These are phyloP conservation scores for Hypomontagnella monticulosa DNA, from an alignment of 495 filamentous ascomycete species.

Conservation along the genomic window DNA sequence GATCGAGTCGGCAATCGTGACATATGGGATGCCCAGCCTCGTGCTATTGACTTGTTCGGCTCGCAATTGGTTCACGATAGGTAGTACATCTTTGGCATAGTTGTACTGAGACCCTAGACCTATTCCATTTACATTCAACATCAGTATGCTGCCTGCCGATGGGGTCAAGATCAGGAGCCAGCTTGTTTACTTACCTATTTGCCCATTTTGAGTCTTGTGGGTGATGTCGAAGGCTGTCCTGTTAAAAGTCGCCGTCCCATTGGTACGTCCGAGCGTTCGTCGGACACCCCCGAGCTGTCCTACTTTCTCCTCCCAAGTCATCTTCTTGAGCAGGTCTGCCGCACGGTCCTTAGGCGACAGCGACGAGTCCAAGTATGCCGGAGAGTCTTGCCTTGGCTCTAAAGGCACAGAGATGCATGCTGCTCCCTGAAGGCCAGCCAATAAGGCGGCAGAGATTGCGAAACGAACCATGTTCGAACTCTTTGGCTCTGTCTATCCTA, in stretches of 20 bases:
- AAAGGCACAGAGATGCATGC: background rate
- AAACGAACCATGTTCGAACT: conserved; percentile 10
- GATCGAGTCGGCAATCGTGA: conserved; percentile 29
- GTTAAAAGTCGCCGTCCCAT: conserved; percentile 14
- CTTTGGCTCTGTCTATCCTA: background rate
- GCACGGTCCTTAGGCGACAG: conserved; percentile 21
- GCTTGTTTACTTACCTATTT: conserved; percentile 7
- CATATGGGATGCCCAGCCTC: conserved; percentile 25
- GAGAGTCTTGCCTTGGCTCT: background rate
- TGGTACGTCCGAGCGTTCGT: background rate
- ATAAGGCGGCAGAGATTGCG: background rate
- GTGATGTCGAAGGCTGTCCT: conserved; percentile 20
- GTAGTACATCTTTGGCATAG: conserved; percentile 13
- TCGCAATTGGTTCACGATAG: conserved; percentile 11
- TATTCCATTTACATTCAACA: background rate
- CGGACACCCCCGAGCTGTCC: conserved; percentile 25
- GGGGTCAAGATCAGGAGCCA: no score
- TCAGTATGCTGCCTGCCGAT: background rate
- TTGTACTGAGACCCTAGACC: conserved; percentile 17
- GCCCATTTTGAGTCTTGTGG: conserved; percentile 22
- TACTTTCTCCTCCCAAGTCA: conserved; percentile 34
- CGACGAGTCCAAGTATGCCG: conserved; percentile 6
- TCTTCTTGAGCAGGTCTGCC: conserved; percentile 22
- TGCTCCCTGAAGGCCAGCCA: background rate
- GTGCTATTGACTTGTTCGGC: conserved; percentile 24